Evolutionary conservation across 2,329 filamentous ascomycete genomes (phyloP), one percentile per base, ranked within the genome.

Genomic region (Aureobasidium sp.): DNA sequence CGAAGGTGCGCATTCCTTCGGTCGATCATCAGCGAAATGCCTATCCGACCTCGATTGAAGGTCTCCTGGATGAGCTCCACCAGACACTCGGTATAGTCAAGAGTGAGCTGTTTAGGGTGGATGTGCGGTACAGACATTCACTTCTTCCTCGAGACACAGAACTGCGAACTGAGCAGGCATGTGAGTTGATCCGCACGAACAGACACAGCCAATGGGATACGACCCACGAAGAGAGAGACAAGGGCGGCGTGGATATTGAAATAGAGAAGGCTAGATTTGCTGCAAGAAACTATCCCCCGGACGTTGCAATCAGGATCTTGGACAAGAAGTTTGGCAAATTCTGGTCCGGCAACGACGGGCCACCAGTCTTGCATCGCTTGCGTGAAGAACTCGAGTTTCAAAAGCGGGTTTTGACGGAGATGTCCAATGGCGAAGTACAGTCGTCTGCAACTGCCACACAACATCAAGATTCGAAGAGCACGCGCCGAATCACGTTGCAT

Each of bases 91-190:
- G 57, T 8, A 17, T 10, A 23, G 34, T 34, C 34, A 51, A 13
- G 9, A 50, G 12, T 23, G 57, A 51, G 10, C 6, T 60, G 26
- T 60, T 60, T 36, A 50, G 42, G 57, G 57, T 46, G 57, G 69
- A 74, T 61, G 73, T 70, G 47, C 67, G 69, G 12, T 75, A 75
- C 63, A 68, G 69, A 20, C 72, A 75, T 56, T 70, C 71, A 1
- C 62, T 73, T 9, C 63, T 75, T 34, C 70, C 72, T 2, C 60
- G 63, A 10, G 67, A 71, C 60, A 72, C 70, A 46, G 67, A 69
- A 8, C 62, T 74, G 13, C 69, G 67, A 6, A 66, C 71, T 7
- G 66, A 69, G 26, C 64, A 68, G n/a, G 65, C 67, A 9, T 71
- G 66, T 59, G 69, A 63, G 29, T 64, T 75, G 47, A 65, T 63